phyloP scores from a whole-genome alignment of 2,329 filamentous ascomycete species.

The Claviceps sp. region DNA sequence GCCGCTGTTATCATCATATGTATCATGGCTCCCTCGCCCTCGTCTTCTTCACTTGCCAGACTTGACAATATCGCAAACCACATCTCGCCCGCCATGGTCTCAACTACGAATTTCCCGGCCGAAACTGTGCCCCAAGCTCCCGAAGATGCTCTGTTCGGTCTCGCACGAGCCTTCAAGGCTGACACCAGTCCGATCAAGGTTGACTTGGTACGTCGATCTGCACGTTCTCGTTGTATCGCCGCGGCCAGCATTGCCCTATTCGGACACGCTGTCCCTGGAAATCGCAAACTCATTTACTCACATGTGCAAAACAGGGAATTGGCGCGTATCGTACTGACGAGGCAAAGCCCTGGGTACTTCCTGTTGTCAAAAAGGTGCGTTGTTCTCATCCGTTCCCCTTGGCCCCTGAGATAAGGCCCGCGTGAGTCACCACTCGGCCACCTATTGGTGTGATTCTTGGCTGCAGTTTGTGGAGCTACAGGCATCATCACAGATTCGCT shows the following conservation, averaged over 20 bases:
- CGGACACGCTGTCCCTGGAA: too few relatives aligned
- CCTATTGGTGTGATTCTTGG: not conserved
- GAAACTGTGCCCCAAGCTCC: conserved; percentile 77
- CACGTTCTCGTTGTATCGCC: too few relatives aligned
- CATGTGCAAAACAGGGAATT: conserved; percentile 39
- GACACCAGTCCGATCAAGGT: conserved; percentile 72
- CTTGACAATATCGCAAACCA: conserved; percentile 53
- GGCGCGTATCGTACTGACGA: conserved; percentile 92
- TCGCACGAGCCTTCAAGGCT: conserved; percentile 76
- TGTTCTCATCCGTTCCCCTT: not conserved
- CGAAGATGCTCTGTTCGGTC: conserved; percentile 86
- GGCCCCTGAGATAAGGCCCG: not conserved
- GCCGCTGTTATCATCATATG: not conserved
- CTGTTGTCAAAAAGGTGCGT: conserved; percentile 85
- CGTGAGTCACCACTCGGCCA: not conserved
- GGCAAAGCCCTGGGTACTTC: conserved; percentile 93
- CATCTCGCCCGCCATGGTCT: conserved; percentile 45
- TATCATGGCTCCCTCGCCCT: conserved; percentile 9
- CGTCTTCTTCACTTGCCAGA: conserved; percentile 35
- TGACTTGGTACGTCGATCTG: conserved; percentile 56
- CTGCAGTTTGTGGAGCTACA: not conserved
- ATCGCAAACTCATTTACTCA: not conserved
- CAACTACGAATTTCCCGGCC: conserved; percentile 55
- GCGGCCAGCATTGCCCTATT: too few relatives aligned
- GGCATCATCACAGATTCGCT: not conserved